Percentiles rank a stretch among this genome's conserved stretches.
Conservation (phyloP, 768 basidiomycete species). For the Tubosaeta sp. region DNA sequence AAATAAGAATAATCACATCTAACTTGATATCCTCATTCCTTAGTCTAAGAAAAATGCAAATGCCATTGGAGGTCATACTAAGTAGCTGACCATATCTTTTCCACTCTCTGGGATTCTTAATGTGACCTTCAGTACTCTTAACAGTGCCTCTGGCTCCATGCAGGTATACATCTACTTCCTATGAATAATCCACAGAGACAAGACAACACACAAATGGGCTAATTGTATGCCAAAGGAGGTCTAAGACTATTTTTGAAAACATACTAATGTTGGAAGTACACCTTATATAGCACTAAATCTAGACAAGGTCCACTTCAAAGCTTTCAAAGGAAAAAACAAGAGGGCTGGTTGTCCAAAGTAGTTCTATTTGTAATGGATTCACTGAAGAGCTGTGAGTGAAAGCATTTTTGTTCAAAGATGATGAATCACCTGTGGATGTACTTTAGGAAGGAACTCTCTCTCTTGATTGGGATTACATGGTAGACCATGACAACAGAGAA, state of each 20-base stretch:
- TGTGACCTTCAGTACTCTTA: no score
- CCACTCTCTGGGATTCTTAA: no score
- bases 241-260: constrained; percentile 8
- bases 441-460: background rate
- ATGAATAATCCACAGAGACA: no score
- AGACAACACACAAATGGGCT: background rate
- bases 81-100: constrained; percentile 7
- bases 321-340: background rate
- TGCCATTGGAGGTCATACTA: background rate
- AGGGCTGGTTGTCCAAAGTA: background rate
- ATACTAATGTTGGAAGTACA: no score
- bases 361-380: constrained; percentile 2
- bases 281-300: constrained; percentile 8
- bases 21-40: constrained; percentile 8
- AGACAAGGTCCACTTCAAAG: constrained; percentile 4
- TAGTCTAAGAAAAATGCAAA: constrained; percentile 8
- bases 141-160: no score
- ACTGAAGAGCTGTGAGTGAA: background rate
- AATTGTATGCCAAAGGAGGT: constrained; percentile 10
- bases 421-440: background rate
- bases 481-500: background rate
- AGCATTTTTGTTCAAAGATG: background rate
- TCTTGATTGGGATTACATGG: constrained; percentile 4
- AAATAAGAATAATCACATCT: constrained; percentile 15
- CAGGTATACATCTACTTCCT: no score